These are phyloP conservation scores for Cladosporium sp. DNA, from an alignment of 2,329 filamentous ascomycete species.

Conservation along the genomic window DNA sequence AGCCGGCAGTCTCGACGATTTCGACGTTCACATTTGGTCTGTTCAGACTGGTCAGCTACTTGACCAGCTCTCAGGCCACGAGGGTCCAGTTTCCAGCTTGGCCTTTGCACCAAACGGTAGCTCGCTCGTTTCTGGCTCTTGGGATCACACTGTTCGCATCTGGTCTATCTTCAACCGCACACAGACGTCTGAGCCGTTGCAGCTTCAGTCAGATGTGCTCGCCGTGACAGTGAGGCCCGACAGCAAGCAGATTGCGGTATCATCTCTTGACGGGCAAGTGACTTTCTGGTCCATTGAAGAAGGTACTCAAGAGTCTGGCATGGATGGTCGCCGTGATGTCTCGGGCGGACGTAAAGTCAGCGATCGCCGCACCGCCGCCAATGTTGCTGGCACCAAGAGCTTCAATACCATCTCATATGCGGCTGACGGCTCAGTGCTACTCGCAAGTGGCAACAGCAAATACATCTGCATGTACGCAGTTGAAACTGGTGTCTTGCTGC, in stretches of 20 bases:
- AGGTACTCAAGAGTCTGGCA: conserved; percentile 77
- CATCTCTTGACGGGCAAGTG: conserved; percentile 88
- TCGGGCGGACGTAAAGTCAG: conserved; percentile 87
- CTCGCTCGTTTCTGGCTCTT: conserved; percentile 85
- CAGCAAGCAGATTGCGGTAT: conserved; percentile 85
- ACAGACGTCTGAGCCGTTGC: conserved; percentile 91
- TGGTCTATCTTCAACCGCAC: conserved; percentile 95
- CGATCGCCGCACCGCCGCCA: conserved; percentile 88
- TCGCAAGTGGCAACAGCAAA: conserved; percentile 95
- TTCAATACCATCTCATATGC: conserved; percentile 89
- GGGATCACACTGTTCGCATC: conserved; percentile 92
- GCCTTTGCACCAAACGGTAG: conserved; percentile 86
- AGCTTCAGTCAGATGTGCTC: conserved; percentile 87
- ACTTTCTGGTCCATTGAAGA: conserved; percentile 94
- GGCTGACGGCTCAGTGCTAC: conserved; percentile 83
- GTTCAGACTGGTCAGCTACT: conserved; percentile 96
- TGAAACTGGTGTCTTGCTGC: conserved; percentile 82
- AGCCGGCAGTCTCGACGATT: conserved; percentile 91
- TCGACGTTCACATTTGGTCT: conserved; percentile 97
- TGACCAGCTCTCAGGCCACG: conserved; percentile 86
- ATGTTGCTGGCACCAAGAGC: conserved; percentile 83
- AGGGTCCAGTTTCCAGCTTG: conserved; percentile 86
- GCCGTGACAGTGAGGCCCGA: conserved; percentile 86
- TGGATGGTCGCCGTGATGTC: conserved; percentile 88
- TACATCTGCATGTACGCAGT: conserved; percentile 98